Conservation (phyloP, 2,329 filamentous ascomycete species). For the Talaromyces pinophilus region DNA sequence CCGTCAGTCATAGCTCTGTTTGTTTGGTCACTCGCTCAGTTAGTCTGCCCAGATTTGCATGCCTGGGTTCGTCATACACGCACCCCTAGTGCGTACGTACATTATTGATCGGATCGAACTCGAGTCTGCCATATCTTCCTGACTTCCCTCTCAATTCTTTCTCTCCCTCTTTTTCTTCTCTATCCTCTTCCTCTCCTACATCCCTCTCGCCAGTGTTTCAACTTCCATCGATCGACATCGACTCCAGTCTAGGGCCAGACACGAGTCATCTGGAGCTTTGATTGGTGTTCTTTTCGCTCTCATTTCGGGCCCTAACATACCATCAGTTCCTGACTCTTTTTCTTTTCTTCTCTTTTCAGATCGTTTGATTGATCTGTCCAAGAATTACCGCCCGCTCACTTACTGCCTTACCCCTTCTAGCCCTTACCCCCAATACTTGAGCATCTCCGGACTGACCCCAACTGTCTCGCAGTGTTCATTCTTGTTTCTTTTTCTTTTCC, state of each 20-base stretch:
- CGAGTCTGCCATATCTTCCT: slow-evolving; percentile 13
- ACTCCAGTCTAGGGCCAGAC: slow-evolving; percentile 10
- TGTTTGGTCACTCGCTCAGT: background rate
- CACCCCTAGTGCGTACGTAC: slow-evolving; percentile 4
- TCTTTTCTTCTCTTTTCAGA: background rate
- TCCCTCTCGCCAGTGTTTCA: background rate
- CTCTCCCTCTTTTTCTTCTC: slow-evolving; percentile 29
- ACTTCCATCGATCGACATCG: background rate
- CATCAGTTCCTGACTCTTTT: background rate
- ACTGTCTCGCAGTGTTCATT: slow-evolving; percentile 22
- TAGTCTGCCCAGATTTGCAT: background rate
- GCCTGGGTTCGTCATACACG: slow-evolving; percentile 1
- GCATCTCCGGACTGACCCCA: slow-evolving; percentile 16
- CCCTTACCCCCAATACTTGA: slow-evolving; percentile 20
- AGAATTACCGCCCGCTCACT: background rate
- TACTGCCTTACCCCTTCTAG: slow-evolving; percentile 15
- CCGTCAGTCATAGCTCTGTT: background rate
- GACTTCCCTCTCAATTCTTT: slow-evolving; percentile 29
- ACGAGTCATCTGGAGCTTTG: slow-evolving; percentile 4
- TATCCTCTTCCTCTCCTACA: slow-evolving; percentile 25
- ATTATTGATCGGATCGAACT: slow-evolving; percentile 3
- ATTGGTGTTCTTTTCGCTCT: slow-evolving; percentile 26
- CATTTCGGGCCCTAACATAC: slow-evolving; percentile 5
- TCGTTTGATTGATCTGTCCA: slow-evolving; percentile 5
- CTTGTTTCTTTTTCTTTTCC: slow-evolving; percentile 13